Base-by-base conservation (phyloP, 2,329 filamentous ascomycete species). In the Colletotrichum tofieldiae region DNA sequence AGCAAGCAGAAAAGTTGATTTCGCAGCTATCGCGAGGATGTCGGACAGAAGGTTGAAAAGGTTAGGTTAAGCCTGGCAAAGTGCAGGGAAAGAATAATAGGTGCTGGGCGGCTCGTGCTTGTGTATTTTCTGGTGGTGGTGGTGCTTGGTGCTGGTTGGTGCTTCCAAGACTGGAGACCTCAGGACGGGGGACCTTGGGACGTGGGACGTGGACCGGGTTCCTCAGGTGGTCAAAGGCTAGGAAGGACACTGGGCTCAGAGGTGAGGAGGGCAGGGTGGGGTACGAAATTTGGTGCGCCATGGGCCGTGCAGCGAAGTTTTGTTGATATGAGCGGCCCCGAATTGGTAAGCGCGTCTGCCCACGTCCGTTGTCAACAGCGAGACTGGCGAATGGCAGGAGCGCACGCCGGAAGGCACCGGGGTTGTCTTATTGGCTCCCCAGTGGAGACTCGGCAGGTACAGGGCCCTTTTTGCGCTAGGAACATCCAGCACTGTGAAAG, bases 321-420 rank as follows among this genome's bases (percentile, higher is more conserved):
- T 74, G 73, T 67, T 74, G 71, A 71, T 71, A 72, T 74, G 67
- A 71, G 58, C 52, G 43, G 37, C 66, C 73, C 73, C 60, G 29
- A 74, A 73, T 71, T 74, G 73, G 73, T 74, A 74, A 74, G 73
- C 73, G 73, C 62, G 66, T 61, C 65, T 70, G 65, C 68, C 67
- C 55, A 62, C 61, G 43, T 73, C 71, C 39, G 58, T 72, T 65
- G 58, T 63, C 56, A 45, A 60, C 29, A 32, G 49, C 65, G 35
- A 49, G 35, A 55, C 45, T 62, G 63, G 47, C 69, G 39, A 72
- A 72, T 72, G 45, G 37, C 16, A 67, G 26, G 41, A 63, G 18
- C 56, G 26, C 16, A 37, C n/a, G 51, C 23, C 58, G 43, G 51
- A 43, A 60, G 65, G 60, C 60, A 52, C 45, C 35, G 35, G 47